Conservation (phyloP, 495 filamentous ascomycete species). For the Aspergillus incahuasiensis region DNA sequence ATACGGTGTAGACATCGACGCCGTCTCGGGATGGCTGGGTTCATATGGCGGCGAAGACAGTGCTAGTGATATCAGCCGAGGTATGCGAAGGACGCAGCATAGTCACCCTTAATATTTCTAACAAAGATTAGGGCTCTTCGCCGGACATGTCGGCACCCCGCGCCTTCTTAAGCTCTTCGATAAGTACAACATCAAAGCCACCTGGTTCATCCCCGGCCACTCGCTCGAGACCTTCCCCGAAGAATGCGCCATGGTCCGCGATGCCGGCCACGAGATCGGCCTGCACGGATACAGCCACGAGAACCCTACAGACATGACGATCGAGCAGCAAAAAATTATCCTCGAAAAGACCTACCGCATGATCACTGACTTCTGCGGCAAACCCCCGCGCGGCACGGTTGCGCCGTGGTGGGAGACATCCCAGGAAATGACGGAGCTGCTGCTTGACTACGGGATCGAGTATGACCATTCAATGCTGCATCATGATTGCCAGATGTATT, state of each 20-base stretch:
- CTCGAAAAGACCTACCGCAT: conserved; percentile 72
- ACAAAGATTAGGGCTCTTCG: conserved; percentile 60
- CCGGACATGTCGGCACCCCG: conserved; percentile 66
- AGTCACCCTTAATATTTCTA: not conserved
- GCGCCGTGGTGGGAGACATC: conserved; percentile 65
- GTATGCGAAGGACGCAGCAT: conserved; percentile 21
- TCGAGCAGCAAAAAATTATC: conserved; percentile 70
- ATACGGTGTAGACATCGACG: conserved; percentile 62
- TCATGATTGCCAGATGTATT: conserved; percentile 64
- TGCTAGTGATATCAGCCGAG: conserved; percentile 62
- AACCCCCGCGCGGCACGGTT: conserved; percentile 66
- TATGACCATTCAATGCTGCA: conserved; percentile 67
- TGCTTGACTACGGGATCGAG: conserved; percentile 65
- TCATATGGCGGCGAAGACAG: conserved; percentile 70
- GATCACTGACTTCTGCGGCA: conserved; percentile 69
- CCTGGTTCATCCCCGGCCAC: conserved; percentile 82
- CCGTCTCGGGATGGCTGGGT: conserved; percentile 68
- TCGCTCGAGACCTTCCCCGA: conserved; percentile 75
- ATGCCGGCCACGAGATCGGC: conserved; percentile 75
- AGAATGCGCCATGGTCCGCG: conserved; percentile 67
- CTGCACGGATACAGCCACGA: conserved; percentile 74
- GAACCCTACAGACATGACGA: conserved; percentile 66
- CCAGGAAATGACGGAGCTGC: conserved; percentile 60
- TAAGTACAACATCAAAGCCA: conserved; percentile 77
- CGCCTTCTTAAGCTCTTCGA: conserved; percentile 71